Conservation (phyloP, 2,329 filamentous ascomycete species). For the Penicillium freii region DNA sequence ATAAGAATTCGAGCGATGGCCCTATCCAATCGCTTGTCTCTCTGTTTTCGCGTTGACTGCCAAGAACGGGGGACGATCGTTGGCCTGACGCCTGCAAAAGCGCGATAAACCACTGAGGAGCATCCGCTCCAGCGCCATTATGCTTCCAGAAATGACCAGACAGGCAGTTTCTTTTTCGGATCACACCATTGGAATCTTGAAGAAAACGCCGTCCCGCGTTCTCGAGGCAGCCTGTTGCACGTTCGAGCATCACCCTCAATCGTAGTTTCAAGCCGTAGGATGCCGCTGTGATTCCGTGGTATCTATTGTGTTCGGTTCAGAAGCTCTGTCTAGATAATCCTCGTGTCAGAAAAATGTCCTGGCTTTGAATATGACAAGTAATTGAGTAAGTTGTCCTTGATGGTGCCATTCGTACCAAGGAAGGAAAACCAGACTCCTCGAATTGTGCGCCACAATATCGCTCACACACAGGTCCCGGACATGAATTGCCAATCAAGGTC, state of each 20-base stretch:
- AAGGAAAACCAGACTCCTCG: constrained; percentile 4
- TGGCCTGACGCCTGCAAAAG: constrained; percentile 27
- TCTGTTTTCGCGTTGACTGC: constrained; percentile 10
- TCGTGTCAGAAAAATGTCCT: constrained; percentile 7
- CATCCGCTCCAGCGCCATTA: constrained; percentile 29
- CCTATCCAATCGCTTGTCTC: constrained; percentile 20
- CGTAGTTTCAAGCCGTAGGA: constrained; percentile 27
- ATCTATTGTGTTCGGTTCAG: constrained; percentile 30
- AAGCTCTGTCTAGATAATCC: background rate
- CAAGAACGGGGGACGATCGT: constrained; percentile 17
- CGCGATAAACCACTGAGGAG: constrained; percentile 35
- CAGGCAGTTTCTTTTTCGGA: constrained; percentile 38
- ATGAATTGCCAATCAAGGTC: background rate
- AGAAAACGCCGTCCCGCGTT: constrained; percentile 49
- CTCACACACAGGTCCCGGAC: background rate
- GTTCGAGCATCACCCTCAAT: constrained; percentile 52
- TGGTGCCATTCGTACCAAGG: constrained; percentile 21
- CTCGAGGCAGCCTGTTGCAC: constrained; percentile 51
- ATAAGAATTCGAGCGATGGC: constrained; percentile 42
- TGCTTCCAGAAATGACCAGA: constrained; percentile 39
- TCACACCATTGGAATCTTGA: constrained; percentile 39
- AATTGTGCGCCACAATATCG: background rate
- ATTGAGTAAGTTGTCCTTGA: constrained; percentile 15
- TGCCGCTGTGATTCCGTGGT: constrained; percentile 22
- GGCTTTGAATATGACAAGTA: background rate